phyloP scores from a whole-genome alignment of 805 yeast species.

The Brettanomyces nanus region DNA sequence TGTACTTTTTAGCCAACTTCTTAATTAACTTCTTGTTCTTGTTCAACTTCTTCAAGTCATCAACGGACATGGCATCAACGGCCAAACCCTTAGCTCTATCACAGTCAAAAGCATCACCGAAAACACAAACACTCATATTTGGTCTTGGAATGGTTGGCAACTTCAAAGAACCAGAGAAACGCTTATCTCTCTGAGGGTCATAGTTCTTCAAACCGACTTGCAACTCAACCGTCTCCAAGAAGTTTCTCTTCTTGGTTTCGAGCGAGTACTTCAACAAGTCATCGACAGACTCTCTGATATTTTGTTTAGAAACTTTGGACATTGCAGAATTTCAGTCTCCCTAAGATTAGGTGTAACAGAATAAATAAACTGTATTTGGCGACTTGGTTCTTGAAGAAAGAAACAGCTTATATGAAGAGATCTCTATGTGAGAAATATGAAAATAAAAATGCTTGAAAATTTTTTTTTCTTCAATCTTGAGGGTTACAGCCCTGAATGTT shows the following conservation, averaged over 20 bases:
- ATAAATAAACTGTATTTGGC: slow-evolving; percentile 33
- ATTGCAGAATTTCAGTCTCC: slow-evolving; percentile 62
- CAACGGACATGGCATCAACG: slow-evolving; percentile 99
- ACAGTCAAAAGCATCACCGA: slow-evolving; percentile 99
- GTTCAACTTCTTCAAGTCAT: slow-evolving; percentile 99
- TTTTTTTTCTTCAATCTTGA: neutral
- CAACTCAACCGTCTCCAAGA: slow-evolving; percentile 98
- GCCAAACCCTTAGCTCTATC: slow-evolving; percentile 99
- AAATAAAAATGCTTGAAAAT: neutral
- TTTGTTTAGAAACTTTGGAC: slow-evolving; percentile 87
- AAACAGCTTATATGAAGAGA: neutral
- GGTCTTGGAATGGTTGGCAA: slow-evolving; percentile 99
- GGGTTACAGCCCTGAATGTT: slow-evolving; percentile 6
- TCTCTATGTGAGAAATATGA: neutral
- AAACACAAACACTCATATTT: slow-evolving; percentile 99
- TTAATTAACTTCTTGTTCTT: slow-evolving; percentile 99
- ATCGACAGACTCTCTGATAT: slow-evolving; percentile 95
- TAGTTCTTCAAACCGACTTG: slow-evolving; percentile 99
- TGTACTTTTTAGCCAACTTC: slow-evolving; percentile 99
- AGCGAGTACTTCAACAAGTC: slow-evolving; percentile 82
- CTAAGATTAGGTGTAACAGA: slow-evolving; percentile 43
- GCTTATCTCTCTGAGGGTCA: slow-evolving; percentile 99
- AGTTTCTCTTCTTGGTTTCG: slow-evolving; percentile 99
- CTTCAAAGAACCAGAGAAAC: slow-evolving; percentile 99
- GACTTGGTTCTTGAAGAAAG: slow-evolving; percentile 31